phyloP scores from a whole-genome alignment of 768 basidiomycete genomes.

The Lyophyllum atratum region DNA sequence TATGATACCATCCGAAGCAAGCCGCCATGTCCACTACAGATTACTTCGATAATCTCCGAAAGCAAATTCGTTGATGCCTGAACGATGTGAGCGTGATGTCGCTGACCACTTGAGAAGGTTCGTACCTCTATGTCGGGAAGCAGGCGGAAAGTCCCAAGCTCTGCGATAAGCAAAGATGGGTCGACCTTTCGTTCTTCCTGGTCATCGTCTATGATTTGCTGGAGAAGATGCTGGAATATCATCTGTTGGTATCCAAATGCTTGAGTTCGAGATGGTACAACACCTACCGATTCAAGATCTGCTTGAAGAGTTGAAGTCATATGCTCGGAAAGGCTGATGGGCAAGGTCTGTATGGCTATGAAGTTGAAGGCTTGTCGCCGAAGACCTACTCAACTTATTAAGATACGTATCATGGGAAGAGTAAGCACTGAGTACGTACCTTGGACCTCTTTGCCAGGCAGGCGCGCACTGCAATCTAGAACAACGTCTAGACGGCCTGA shows the following conservation, averaged over 20 bases:
- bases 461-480: constrained; percentile 22
- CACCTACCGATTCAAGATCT: constrained; percentile 26
- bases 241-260: background rate
- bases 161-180: constrained; percentile 27
- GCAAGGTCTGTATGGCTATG: constrained; percentile 38
- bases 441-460: constrained; percentile 18
- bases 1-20: constrained; percentile 51
- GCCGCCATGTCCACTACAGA: constrained; percentile 28
- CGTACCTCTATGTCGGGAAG: constrained; percentile 3
- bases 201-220: background rate
- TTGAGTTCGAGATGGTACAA: background rate
- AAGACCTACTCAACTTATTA: constrained; percentile 28
- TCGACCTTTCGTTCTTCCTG: constrained; percentile 16
- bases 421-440: constrained; percentile 9
- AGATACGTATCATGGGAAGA: background rate
- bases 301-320: constrained; percentile 15
- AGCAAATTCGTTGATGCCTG: constrained; percentile 1
- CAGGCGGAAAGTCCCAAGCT: constrained; percentile 36
- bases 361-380: constrained; percentile 43
- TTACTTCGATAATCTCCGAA: constrained; percentile 39
- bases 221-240: constrained; percentile 7
- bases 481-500: constrained; percentile 17
- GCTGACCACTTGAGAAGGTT: background rate
- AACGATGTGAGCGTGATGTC: background rate
- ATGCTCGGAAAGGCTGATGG: constrained; percentile 20